Evolutionary conservation across 306 rosid species (phyloP).

Genomic region (Astragalus membranaceus): DNA sequence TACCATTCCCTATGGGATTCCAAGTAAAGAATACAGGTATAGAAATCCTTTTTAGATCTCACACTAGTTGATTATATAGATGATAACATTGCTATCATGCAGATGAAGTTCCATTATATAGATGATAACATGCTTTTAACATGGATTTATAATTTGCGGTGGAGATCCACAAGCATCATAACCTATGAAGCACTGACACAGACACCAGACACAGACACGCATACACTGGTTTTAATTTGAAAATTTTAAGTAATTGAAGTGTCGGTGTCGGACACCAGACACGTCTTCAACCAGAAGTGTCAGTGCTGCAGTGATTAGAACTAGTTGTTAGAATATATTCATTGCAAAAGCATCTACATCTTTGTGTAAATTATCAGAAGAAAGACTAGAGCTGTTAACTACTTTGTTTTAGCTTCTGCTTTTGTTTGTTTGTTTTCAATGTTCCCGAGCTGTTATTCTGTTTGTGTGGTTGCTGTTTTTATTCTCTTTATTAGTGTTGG

Average conservation of each 20-base stretch:
- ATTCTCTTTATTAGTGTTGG: neutral
- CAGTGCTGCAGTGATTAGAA: too few relatives aligned
- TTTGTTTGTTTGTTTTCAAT: neutral
- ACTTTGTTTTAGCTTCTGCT: conserved; percentile 7
- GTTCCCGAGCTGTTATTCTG: neutral
- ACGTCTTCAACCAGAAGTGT: too few relatives aligned
- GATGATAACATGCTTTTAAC: neutral
- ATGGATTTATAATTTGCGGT: neutral
- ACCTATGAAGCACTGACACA: too few relatives aligned
- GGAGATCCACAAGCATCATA: conserved; percentile 9
- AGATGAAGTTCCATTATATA: neutral
- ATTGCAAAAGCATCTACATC: neutral
- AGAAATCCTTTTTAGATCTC: neutral
- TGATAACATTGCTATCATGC: neutral
- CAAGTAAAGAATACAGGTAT: conserved; percentile 69
- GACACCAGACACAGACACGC: too few relatives aligned
- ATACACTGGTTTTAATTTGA: too few relatives aligned
- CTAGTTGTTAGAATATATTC: neutral
- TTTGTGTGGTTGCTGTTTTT: neutral
- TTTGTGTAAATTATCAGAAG: neutral
- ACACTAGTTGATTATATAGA: neutral
- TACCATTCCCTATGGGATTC: conserved; percentile 69
- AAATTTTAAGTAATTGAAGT: too few relatives aligned
- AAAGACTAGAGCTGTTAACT: neutral
- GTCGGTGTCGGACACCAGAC: too few relatives aligned